phyloP scores from a whole-genome alignment of 805 yeast species.

The Candida pseudoglaebosa region DNA sequence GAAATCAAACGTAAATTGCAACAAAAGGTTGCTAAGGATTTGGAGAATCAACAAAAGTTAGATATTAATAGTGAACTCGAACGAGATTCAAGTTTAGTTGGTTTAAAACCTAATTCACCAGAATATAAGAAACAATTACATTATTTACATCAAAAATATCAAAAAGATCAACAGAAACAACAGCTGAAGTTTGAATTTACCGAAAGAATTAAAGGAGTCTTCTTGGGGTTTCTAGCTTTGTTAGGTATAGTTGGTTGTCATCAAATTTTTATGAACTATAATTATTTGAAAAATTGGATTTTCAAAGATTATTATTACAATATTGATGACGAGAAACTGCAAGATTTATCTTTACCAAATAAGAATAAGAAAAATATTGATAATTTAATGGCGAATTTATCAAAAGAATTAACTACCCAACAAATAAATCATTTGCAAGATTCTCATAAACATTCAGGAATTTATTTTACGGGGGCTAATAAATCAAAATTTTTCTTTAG shows the following conservation, averaged over 20 bases:
- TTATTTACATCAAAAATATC: slow-evolving; percentile 24
- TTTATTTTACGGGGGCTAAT: slow-evolving; percentile 33
- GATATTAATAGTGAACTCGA: slow-evolving; percentile 22
- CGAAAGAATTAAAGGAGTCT: slow-evolving; percentile 43
- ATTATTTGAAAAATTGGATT: slow-evolving; percentile 31
- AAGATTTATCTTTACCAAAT: slow-evolving; percentile 29
- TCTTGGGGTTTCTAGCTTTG: slow-evolving; percentile 39
- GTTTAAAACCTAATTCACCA: slow-evolving; percentile 27
- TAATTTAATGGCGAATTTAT: slow-evolving; percentile 23
- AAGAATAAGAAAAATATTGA: slow-evolving; percentile 24
- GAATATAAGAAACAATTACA: slow-evolving; percentile 33
- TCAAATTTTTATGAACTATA: slow-evolving; percentile 42
- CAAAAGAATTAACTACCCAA: slow-evolving; percentile 18
- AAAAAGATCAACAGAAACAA: slow-evolving; percentile 22
- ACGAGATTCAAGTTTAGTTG: slow-evolving; percentile 28
- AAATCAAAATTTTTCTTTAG: slow-evolving; percentile 52
- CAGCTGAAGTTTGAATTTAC: slow-evolving; percentile 32
- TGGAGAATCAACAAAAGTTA: slow-evolving; percentile 13
- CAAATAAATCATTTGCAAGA: slow-evolving; percentile 17
- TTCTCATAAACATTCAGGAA: slow-evolving; percentile 26
- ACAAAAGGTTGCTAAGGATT: slow-evolving; percentile 8
- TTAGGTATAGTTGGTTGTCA: slow-evolving; percentile 37
- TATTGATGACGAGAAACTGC: slow-evolving; percentile 36
- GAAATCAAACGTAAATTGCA: slow-evolving; percentile 7
- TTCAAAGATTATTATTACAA: slow-evolving; percentile 30